A percentile compares a stretch with the other conserved stretches of the same genome.
These are phyloP conservation scores for Tricholoma furcatifolium DNA, from an alignment of 768 basidiomycete species.

Conservation along the genomic window DNA sequence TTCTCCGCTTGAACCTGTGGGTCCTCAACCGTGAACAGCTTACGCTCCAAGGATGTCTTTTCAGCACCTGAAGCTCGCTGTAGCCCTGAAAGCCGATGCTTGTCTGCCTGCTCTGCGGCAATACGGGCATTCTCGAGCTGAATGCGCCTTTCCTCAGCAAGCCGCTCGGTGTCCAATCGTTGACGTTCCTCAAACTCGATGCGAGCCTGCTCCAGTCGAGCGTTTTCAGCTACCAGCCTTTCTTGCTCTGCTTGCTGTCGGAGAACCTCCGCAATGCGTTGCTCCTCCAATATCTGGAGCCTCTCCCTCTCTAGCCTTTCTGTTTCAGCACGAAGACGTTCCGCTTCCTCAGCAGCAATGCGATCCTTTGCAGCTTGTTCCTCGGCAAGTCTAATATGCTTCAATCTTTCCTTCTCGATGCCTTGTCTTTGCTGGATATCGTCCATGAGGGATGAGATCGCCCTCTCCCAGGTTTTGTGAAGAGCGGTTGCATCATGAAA, in stretches of 20 bases:
- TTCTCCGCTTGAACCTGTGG: too few species aligned
- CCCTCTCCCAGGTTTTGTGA: constrained; percentile 48
- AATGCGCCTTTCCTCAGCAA: constrained; percentile 18
- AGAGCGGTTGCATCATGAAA: constrained; percentile 52
- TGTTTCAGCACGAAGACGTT: constrained; percentile 32
- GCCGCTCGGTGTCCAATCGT: constrained; percentile 25
- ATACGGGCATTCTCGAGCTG: constrained; percentile 23
- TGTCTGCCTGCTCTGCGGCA: constrained; percentile 33
- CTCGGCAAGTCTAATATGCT: constrained; percentile 33
- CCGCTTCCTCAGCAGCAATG: constrained; percentile 33
- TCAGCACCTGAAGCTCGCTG: constrained; percentile 32
- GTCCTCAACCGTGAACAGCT: too few species aligned
- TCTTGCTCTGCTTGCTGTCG: constrained; percentile 23
- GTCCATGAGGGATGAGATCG: constrained; percentile 36
- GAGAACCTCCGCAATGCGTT: constrained; percentile 17
- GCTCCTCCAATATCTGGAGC: constrained; percentile 14
- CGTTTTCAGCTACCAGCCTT: constrained; percentile 20
- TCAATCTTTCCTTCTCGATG: constrained; percentile 40
- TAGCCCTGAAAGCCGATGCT: constrained; percentile 29
- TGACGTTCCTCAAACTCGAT: constrained; percentile 25
- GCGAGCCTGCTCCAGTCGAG: constrained; percentile 18
- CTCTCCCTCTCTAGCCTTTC: constrained; percentile 29
- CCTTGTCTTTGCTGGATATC: constrained; percentile 40
- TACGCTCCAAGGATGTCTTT: constrained; percentile 27
- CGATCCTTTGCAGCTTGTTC: constrained; percentile 36